These are phyloP conservation scores for Mixia osmundae DNA, from an alignment of 1,284 basidiomycete genomes.

Conservation along the genomic window DNA sequence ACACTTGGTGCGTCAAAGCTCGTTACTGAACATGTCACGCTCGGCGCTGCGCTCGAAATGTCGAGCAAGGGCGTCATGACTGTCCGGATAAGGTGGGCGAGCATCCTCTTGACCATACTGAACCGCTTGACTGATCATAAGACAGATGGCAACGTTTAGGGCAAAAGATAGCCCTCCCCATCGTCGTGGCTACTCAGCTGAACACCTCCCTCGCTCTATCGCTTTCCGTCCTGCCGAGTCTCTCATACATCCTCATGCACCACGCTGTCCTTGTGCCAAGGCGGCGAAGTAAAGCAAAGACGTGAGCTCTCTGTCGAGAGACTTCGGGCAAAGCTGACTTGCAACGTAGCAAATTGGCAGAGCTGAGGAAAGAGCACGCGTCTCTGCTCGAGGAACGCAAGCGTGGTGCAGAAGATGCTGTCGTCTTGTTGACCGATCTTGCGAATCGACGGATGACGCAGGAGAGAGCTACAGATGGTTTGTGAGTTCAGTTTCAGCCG, in stretches of 20 bases:
- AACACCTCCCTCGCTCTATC: slow-evolving; percentile 28
- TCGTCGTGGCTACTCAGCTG: slow-evolving; percentile 30
- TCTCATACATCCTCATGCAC: slow-evolving; percentile 31
- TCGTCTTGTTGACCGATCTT: slow-evolving; percentile 24
- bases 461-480: slow-evolving; percentile 24
- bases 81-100: slow-evolving; percentile 9
- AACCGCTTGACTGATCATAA: background rate
- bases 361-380: slow-evolving; percentile 34
- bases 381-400: slow-evolving; percentile 36
- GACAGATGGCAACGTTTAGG: slow-evolving; percentile 29
- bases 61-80: slow-evolving; percentile 18
- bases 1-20: too few species aligned
- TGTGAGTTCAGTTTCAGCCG: too few species aligned
- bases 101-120: background rate
- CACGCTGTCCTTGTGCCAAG: slow-evolving; percentile 34
- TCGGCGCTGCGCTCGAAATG: too few species aligned
- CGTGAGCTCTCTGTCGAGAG: slow-evolving; percentile 23
- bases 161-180: slow-evolving; percentile 33
- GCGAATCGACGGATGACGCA: slow-evolving; percentile 22
- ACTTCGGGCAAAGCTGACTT: slow-evolving; percentile 1
- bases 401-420: slow-evolving; percentile 34
- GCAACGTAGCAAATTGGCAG: slow-evolving; percentile 22
- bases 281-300: slow-evolving; percentile 27
- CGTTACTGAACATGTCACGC: too few species aligned
- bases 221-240: slow-evolving; percentile 32